Conservation (phyloP, 225 moss, liverwort and hornwort species). For the Marchantia polymorpha region DNA sequence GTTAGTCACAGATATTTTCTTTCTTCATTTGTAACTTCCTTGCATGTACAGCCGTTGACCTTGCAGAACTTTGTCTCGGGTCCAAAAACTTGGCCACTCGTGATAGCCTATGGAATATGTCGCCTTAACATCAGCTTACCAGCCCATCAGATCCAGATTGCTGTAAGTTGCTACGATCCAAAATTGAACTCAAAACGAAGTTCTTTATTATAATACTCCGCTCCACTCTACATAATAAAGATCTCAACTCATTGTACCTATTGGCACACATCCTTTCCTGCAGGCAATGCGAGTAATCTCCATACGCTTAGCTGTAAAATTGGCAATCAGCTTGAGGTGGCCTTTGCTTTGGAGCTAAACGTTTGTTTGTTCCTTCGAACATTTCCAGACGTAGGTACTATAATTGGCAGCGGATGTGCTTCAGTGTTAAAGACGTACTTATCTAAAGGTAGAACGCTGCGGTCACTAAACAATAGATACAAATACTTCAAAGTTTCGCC, state of each 20-base stretch:
- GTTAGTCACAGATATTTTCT: no score
- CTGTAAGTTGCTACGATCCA: no score
- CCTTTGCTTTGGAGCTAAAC: conserved; percentile 7
- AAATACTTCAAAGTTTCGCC: conserved; percentile 98
- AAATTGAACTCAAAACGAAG: not conserved
- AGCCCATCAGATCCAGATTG: no score
- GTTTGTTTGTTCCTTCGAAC: conserved; percentile 6
- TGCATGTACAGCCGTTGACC: no score
- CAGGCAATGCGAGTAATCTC: not conserved
- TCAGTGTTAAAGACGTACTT: conserved; percentile 90
- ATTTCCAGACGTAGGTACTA: conserved; percentile 17
- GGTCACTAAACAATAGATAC: conserved; percentile 78
- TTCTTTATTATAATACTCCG: not conserved
- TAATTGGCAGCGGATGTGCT: conserved; percentile 84
- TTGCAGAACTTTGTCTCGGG: no score
- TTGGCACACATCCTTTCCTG: not conserved
- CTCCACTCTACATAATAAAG: not conserved
- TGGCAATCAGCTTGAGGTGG: conserved; percentile 7
- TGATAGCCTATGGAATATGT: no score
- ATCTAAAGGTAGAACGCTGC: conserved; percentile 62
- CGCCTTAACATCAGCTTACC: no score
- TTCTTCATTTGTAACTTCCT: no score
- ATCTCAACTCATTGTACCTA: not conserved
- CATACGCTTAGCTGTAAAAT: not conserved
- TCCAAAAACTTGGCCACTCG: no score